phyloP scores from a whole-genome alignment of 2,329 filamentous ascomycete genomes.

The Penicillium digitatum region DNA sequence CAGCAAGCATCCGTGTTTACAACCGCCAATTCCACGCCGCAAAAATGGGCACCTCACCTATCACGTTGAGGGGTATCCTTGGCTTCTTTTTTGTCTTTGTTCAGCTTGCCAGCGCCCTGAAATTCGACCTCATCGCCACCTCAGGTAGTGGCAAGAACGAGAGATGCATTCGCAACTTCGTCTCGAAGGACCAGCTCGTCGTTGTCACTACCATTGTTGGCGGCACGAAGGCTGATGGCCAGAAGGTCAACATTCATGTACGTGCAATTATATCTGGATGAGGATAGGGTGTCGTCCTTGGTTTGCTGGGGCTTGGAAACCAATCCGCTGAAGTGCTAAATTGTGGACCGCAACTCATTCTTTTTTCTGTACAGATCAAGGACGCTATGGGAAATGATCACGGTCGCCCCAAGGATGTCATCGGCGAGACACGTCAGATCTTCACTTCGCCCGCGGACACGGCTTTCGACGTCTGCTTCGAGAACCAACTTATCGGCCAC shows the following conservation, averaged over 20 bases:
- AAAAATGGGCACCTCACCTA: slow-evolving; percentile 32
- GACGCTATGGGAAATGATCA: slow-evolving; percentile 97
- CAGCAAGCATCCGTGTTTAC: slow-evolving; percentile 22
- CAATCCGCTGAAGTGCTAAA: background rate
- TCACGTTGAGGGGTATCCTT: slow-evolving; percentile 32
- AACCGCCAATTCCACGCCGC: slow-evolving; percentile 22
- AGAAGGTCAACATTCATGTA: slow-evolving; percentile 92
- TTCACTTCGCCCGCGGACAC: slow-evolving; percentile 92
- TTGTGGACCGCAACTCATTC: slow-evolving; percentile 4
- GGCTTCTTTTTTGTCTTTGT: slow-evolving; percentile 35
- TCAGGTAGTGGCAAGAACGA: slow-evolving; percentile 64
- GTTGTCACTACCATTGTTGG: slow-evolving; percentile 88
- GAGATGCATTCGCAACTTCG: slow-evolving; percentile 95
- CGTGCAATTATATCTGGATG: slow-evolving; percentile 10
- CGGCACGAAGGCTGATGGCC: slow-evolving; percentile 85
- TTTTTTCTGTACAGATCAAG: slow-evolving; percentile 63
- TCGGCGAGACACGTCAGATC: slow-evolving; percentile 84
- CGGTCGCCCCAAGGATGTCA: slow-evolving; percentile 82
- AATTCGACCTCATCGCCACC: slow-evolving; percentile 81
- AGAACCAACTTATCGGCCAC: slow-evolving; percentile 67
- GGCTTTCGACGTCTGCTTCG: slow-evolving; percentile 94
- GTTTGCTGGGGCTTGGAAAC: background rate
- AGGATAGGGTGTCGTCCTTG: background rate
- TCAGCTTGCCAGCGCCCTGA: slow-evolving; percentile 61
- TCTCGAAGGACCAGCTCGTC: slow-evolving; percentile 83